Base-by-base conservation (phyloP, 2,329 filamentous ascomycete species). In the Ascochyta clinopodiicola region DNA sequence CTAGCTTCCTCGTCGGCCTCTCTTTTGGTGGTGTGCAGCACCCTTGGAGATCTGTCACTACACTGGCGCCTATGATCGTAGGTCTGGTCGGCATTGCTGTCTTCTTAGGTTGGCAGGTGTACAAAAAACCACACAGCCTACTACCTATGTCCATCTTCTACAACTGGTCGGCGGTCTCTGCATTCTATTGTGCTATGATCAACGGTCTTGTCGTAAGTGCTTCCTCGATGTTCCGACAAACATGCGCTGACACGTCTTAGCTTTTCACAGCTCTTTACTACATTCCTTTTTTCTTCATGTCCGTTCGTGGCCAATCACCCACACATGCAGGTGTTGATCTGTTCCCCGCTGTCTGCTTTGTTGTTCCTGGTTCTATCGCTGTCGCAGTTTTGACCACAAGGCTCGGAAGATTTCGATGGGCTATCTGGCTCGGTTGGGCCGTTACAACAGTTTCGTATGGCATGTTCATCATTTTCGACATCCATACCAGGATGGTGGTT, bases 211-310 rank as follows among this genome's bases (percentile, higher is more conserved):
- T 79, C 44, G 78, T 81, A 54, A 65, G 76, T 71, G 7, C 12
- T 36, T 3, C 8, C 15, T 4, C 10, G 2, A 3, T 21, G 8
- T 8, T 10, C 6, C 40, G 25, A 10, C 15, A 6, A 9, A 35
- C 13, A 13, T 32, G 1, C n/a, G 15, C 27, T 52, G 19, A 44
- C 42, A 31, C 29, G 44, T 44, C 15, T 27, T 47, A 80, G 78
- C 60, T 81, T 17, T 77, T 77, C 40, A 70, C 70, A 7, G 73
- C 74, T 22, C 56, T 81, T 4, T 79, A 81, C 60, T 79, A 79
- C 53, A 63, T 77, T 42, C 68, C 76, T 0, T 65, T 81, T 43
- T 81, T 78, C 56, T 72, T 77, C 39, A 71, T 75, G 54, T 67
- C 75, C 5, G 70, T 76, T 25, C 70, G 74, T 49, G 68, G 63